Evolutionary conservation across 164 flowering plant species (phyloP), one percentile per base, ranked within the genome.

Genomic region (Nymphaea colorata): DNA sequence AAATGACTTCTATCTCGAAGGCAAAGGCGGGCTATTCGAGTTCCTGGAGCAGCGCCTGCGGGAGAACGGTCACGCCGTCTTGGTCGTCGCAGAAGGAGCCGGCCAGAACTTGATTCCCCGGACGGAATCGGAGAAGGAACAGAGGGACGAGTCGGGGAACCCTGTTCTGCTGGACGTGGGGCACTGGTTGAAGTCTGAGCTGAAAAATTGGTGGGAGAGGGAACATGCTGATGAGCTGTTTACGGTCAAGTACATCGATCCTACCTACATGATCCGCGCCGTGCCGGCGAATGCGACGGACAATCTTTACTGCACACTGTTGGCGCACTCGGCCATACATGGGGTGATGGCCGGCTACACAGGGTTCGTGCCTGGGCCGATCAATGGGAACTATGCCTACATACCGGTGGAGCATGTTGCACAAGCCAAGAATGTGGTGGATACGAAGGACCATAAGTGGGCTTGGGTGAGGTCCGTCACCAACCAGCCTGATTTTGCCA

Each of bases 301-400:
- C 70, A 90, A 81, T 64, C 42, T 80, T 67, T 89, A 88, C 43
- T 92, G 98, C 63, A 90, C 98, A 0, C 83, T 92, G 15, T 44
- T 92, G 55, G 94, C 98, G 0, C 87, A 89, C 79, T 86, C 93
- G 0, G 83, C 92, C 0, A 85, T 92, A 51, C 98, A 92, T 71
- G 96, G 98, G 10, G 82, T 82, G 6, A 87, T 92, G 96, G 96
- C 94, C 2, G 94, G 96, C 42, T 85, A 83, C 62, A 89, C 98
- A 0, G 98, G 94, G 8, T 89, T 92, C 55, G 94, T 89, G 0
- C 65, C 83, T 14, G 94, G 96, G 10, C 92, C 90, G 5, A 74
- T 92, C 6, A 89, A 89, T 55, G 91, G 94, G 1, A 83, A 75
- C 69, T 89, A 89, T 75, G 85, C 86, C 1, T 92, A 92, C 70